A percentile compares a stretch with the other conserved stretches of the same genome.
Evolutionary conservation across 441 rosid genomes (phyloP).

Genomic region (Isatis lusitanica): DNA sequence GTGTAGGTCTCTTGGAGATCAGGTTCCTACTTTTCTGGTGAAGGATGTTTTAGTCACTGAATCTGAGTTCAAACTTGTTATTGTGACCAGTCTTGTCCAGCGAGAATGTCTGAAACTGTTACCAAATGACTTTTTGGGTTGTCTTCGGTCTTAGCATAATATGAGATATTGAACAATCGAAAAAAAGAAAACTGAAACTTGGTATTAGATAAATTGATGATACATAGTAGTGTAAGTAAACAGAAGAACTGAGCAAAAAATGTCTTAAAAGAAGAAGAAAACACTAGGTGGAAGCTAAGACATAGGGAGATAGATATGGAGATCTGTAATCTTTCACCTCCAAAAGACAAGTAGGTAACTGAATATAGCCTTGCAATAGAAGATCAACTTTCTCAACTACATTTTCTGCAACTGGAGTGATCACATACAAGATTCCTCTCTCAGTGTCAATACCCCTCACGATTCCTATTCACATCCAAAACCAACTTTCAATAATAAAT

Average conservation of each 20-base stretch:
- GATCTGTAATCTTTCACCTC: constrained; percentile 84
- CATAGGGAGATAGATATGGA: constrained; percentile 72
- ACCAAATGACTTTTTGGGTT: background rate
- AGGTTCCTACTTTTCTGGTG: no score
- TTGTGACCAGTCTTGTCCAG: no score
- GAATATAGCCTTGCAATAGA: constrained; percentile 74
- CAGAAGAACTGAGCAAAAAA: background rate
- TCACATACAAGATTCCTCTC: constrained; percentile 67
- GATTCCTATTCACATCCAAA: constrained; percentile 56
- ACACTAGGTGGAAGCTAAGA: constrained; percentile 56
- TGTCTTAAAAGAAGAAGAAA: background rate
- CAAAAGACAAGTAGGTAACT: constrained; percentile 79
- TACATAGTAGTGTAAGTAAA: background rate
- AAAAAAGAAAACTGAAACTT: background rate
- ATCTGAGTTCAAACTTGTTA: no score
- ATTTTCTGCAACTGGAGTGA: constrained; percentile 78
- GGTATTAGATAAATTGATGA: background rate
- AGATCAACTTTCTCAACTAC: constrained; percentile 78
- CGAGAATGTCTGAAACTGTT: background rate
- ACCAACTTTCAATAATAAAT: background rate
- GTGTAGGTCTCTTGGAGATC: no score
- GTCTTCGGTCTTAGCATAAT: background rate
- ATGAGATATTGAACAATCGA: background rate
- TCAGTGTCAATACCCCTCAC: constrained; percentile 77
- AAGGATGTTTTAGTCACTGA: no score